Base-by-base conservation (phyloP, 1,284 basidiomycete species). In the Neonothopanus nambi region DNA sequence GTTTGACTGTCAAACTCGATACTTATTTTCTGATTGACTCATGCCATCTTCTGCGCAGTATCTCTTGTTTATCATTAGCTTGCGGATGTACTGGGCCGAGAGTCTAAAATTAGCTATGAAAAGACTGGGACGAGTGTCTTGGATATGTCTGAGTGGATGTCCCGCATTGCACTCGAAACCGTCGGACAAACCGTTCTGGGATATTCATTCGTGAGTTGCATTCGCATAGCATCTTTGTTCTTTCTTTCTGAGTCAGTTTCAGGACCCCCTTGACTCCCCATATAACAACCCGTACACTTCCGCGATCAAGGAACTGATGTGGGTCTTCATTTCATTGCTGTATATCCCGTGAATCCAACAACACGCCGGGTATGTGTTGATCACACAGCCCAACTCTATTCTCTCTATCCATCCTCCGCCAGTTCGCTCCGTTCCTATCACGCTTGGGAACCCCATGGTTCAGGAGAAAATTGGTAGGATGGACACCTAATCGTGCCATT, bases 291-390 rank as follows among this genome's bases (percentile, higher is more conserved):
- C 73, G 1, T 81, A 81, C 58, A 69, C 76, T 2, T 64, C 67
- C n/a, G 76, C 79, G 0, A 71, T 81, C 50, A 76, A 72, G 54
- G 72, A 73, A 41, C 58, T 82, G 9, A 75, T 76, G 80, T 81
- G 60, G 39, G 77, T 63, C 23, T 24, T 36, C 35, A 15, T 38
- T 39, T n/a, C 23, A 2, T 37, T 11, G 47, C n/a, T 42, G 36
- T 15, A 33, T 3, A 3, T n/a, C 17, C 38, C 8, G 17, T 40
- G 38, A 9, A 13, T 23, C 20, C 9, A 42, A 15, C 8, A 42
- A 20, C 41, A 23, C 13, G 13, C 4, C 20, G 21, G 1, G 15
- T 15, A 42, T n/a, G n/a, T n/a, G n/a, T 33, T 23, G 45, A 37
- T 13, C 41, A 21, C 33, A 13, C 52, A 81, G 79, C 40, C 77